Evolutionary conservation across 257 asterid species (phyloP).

Genomic region (Henckelia pumila): DNA sequence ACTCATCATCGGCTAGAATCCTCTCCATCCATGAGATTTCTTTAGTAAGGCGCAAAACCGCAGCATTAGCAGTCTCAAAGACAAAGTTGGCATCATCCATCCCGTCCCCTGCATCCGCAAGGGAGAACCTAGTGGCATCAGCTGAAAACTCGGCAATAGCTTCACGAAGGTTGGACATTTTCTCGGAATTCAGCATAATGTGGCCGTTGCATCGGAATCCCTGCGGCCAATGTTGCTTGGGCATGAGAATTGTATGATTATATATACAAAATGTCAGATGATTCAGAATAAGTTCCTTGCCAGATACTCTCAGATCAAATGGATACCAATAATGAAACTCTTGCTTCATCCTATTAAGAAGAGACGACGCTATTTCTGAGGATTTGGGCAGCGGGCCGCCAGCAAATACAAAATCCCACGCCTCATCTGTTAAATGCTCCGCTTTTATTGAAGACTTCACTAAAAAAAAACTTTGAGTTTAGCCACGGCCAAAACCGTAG

Average conservation of each 20-base stretch:
- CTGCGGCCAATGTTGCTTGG: conserved; percentile 75
- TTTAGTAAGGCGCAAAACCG: conserved; percentile 82
- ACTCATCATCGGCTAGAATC: conserved; percentile 50
- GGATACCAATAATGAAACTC: conserved; percentile 98
- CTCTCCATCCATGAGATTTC: conserved; percentile 89
- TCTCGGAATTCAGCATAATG: conserved; percentile 84
- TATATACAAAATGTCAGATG: conserved; percentile 85
- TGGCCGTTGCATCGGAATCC: conserved; percentile 97
- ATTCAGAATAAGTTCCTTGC: conserved; percentile 91
- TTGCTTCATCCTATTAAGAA: conserved; percentile 72
- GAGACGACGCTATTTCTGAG: conserved; percentile 48
- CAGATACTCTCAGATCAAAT: conserved; percentile 89
- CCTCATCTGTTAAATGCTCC: conserved; percentile 76
- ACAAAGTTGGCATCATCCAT: conserved; percentile 96
- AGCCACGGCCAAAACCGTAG: too few relatives aligned
- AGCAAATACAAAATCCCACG: conserved; percentile 87
- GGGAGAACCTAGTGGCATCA: conserved; percentile 88
- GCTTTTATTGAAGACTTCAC: conserved; percentile 65
- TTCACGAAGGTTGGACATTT: conserved; percentile 91
- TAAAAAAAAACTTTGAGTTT: too few relatives aligned
- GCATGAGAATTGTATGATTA: conserved; percentile 76
- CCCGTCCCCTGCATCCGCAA: conserved; percentile 98
- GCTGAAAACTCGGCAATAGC: conserved; percentile 93
- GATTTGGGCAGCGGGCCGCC: conserved; percentile 64
- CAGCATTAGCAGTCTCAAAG: conserved; percentile 92